phyloP scores from a whole-genome alignment of 768 basidiomycete genomes.

The Pulveroboletus sp. region DNA sequence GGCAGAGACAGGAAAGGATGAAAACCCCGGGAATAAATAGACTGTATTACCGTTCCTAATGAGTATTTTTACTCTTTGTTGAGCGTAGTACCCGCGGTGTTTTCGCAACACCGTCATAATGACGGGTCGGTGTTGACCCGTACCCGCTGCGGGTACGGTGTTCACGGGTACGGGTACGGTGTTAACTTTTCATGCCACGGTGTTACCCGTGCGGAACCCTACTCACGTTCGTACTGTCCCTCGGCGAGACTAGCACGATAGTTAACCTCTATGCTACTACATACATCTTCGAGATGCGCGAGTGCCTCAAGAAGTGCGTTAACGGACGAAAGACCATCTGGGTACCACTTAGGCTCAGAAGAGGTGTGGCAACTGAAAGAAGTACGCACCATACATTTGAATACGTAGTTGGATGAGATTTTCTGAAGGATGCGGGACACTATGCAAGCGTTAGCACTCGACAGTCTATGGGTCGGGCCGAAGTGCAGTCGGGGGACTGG shows the following conservation, averaged over 20 bases:
- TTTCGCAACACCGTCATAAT: too few relatives aligned
- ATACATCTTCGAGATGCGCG: slow-evolving; percentile 71
- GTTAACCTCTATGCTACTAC: slow-evolving; percentile 61
- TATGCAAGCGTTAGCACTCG: slow-evolving; percentile 12
- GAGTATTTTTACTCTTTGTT: too few relatives aligned
- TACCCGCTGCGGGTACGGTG: background rate
- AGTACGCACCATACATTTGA: slow-evolving; percentile 92
- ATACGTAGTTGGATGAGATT: slow-evolving; percentile 95
- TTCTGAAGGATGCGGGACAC: slow-evolving; percentile 89
- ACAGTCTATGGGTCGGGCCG: background rate
- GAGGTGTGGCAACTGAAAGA: background rate
- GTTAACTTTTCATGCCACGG: too few relatives aligned
- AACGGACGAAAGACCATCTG: slow-evolving; percentile 85
- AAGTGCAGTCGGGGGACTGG: background rate
- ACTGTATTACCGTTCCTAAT: background rate
- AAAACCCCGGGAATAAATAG: background rate
- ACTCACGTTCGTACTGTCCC: slow-evolving; percentile 54
- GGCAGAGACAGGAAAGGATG: background rate
- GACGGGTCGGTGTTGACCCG: too few relatives aligned
- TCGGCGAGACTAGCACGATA: slow-evolving; percentile 58
- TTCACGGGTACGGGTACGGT: too few relatives aligned
- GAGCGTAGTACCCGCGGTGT: too few relatives aligned
- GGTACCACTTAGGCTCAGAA: background rate
- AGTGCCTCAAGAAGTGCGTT: slow-evolving; percentile 76
- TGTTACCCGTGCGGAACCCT: too few relatives aligned